These are phyloP conservation scores for Hymenoscyphus occultus DNA, from an alignment of 2,329 filamentous ascomycete species.

Conservation along the genomic window DNA sequence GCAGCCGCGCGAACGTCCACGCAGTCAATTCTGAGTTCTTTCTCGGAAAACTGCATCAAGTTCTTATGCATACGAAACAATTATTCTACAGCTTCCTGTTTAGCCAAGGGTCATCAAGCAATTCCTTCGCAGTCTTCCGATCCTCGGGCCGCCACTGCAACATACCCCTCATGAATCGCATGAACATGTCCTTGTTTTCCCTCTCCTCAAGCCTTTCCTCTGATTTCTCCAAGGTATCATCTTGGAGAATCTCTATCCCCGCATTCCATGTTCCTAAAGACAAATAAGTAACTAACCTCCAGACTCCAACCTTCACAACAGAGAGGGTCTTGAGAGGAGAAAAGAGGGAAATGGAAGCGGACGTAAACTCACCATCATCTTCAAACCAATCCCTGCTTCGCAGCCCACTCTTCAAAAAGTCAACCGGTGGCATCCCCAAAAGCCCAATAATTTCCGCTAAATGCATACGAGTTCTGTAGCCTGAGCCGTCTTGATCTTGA, in stretches of 20 bases:
- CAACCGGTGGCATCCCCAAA: slow-evolving; percentile 17
- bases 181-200: slow-evolving; percentile 35
- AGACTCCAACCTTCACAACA: background rate
- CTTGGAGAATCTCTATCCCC: background rate
- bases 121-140: slow-evolving; percentile 35
- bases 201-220: slow-evolving; percentile 28
- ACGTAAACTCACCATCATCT: slow-evolving; percentile 11
- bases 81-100: background rate
- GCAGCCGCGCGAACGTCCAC: too few relatives aligned
- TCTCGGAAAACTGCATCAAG: background rate
- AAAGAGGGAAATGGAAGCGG: background rate
- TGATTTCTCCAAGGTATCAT: slow-evolving; percentile 11
- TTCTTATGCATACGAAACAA: background rate
- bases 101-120: slow-evolving; percentile 37
- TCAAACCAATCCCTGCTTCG: slow-evolving; percentile 16
- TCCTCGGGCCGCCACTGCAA: slow-evolving; percentile 37
- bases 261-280: background rate
- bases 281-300: background rate
- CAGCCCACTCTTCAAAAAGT: slow-evolving; percentile 12
- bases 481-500: slow-evolving; percentile 12
- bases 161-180: slow-evolving; percentile 36
- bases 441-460: slow-evolving; percentile 19
- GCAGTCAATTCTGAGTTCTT: background rate
- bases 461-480: slow-evolving; percentile 18
- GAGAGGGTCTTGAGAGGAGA: background rate